Percentiles rank a stretch among this genome's conserved stretches.
Conservation (phyloP, 23 red algal species). For the Cyanidioschyzon merolae region DNA sequence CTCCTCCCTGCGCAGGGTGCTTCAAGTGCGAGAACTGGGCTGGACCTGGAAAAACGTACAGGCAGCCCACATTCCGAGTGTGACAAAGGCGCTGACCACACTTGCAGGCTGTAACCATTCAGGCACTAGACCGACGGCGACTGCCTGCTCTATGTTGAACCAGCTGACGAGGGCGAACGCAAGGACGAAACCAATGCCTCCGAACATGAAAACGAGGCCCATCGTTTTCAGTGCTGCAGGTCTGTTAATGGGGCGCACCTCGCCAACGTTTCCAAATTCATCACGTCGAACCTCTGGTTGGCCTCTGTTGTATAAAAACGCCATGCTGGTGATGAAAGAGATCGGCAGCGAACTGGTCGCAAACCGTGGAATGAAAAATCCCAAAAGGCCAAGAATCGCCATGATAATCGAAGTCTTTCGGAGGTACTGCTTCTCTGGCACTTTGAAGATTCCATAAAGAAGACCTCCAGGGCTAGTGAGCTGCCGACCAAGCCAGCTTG, state of each 20-base stretch:
- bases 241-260: slow-evolving; percentile 71
- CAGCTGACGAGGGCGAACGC: slow-evolving; percentile 59
- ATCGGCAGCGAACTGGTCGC: slow-evolving; percentile 72
- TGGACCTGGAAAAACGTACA: slow-evolving; percentile 69
- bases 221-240: slow-evolving; percentile 67
- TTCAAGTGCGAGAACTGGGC: neutral
- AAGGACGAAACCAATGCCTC: slow-evolving; percentile 22
- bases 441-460: slow-evolving; percentile 46
- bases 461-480: slow-evolving; percentile 45
- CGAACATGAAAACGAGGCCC: slow-evolving; percentile 40
- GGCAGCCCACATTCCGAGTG: slow-evolving; percentile 60
- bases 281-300: slow-evolving; percentile 62
- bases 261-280: slow-evolving; percentile 69
- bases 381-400: slow-evolving; percentile 57
- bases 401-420: slow-evolving; percentile 55
- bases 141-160: slow-evolving; percentile 38
- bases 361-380: slow-evolving; percentile 60
- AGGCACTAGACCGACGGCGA: slow-evolving; percentile 37
- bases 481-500: neutral
- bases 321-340: slow-evolving; percentile 61
- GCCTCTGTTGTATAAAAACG: slow-evolving; percentile 89
- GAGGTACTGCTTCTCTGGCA: slow-evolving; percentile 55
- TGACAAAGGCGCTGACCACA: slow-evolving; percentile 42
- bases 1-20: neutral
- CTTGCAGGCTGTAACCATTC: slow-evolving; percentile 51